phyloP scores from a whole-genome alignment of 169 alveolate species.

The Plasmodium knowlesi region DNA sequence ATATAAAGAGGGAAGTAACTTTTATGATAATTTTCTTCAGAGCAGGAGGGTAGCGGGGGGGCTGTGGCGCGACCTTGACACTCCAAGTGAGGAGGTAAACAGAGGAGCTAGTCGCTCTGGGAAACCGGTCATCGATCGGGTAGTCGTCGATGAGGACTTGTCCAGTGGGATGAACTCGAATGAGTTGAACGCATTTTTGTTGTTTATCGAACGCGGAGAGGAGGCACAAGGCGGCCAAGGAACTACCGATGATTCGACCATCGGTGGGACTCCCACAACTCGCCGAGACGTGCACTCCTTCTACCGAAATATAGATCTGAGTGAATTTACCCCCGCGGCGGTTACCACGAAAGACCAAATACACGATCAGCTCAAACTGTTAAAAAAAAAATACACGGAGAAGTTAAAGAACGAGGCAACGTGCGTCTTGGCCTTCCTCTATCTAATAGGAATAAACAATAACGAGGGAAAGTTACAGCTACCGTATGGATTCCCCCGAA shows the following conservation, averaged over 20 bases:
- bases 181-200: not conserved
- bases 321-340: conserved; percentile 54
- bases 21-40: conserved; percentile 13
- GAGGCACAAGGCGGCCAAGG: not conserved
- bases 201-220: not conserved
- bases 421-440: conserved; percentile 86
- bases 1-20: conserved; percentile 15
- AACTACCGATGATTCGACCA: not conserved
- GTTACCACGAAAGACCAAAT: conserved; percentile 14
- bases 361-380: conserved; percentile 59
- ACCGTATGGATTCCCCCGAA: conserved; percentile 91
- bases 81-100: not conserved
- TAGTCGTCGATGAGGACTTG: not conserved
- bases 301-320: conserved; percentile 8
- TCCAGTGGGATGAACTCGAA: not conserved
- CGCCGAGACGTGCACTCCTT: not conserved
- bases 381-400: conserved; percentile 21
- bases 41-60: conserved; percentile 3
- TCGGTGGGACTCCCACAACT: not conserved
- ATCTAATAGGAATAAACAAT: conserved; percentile 86
- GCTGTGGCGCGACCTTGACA: not conserved
- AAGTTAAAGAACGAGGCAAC: conserved; percentile 50
- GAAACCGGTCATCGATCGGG: not conserved
- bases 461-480: conserved; percentile 81
- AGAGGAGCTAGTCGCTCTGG: not conserved